Conservation (phyloP, 768 basidiomycete genomes). For the Lactifluus echinatus region DNA sequence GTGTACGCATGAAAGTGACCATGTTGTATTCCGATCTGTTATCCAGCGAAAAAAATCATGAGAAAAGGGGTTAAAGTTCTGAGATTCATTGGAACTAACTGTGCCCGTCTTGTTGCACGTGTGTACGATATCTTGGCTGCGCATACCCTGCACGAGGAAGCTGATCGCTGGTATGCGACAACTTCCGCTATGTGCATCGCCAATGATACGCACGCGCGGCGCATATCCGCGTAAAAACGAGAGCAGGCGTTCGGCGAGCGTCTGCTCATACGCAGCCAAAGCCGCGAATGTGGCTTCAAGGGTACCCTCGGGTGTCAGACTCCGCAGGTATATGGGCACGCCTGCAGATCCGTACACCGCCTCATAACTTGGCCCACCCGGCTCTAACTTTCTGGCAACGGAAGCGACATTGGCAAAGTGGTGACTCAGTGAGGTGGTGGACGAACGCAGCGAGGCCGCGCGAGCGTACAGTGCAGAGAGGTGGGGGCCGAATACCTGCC, state of each 20-base stretch:
- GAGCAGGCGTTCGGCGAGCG: constrained; percentile 45
- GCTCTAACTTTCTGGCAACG: constrained; percentile 54
- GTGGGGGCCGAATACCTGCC: constrained; percentile 68
- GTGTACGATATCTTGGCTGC: constrained; percentile 54
- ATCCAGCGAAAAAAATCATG: background rate
- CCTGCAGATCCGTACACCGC: constrained; percentile 51
- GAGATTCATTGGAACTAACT: constrained; percentile 33
- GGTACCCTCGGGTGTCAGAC: constrained; percentile 38
- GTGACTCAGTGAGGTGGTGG: constrained; percentile 53
- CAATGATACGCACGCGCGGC: constrained; percentile 55
- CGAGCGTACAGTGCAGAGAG: constrained; percentile 59
- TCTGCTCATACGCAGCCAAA: constrained; percentile 55
- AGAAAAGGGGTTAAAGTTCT: background rate
- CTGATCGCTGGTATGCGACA: constrained; percentile 58
- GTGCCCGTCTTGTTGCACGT: constrained; percentile 54
- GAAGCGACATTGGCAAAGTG: constrained; percentile 51
- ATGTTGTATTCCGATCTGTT: constrained; percentile 66
- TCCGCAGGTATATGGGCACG: constrained; percentile 53
- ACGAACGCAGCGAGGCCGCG: constrained; percentile 36
- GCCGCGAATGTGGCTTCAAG: constrained; percentile 46
- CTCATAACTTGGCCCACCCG: constrained; percentile 72
- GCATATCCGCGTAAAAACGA: constrained; percentile 43
- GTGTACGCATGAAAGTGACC: constrained; percentile 76
- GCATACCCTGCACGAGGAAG: constrained; percentile 58
- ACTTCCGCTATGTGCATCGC: constrained; percentile 38